A percentile compares a stretch with the other conserved stretches of the same genome.
These are phyloP conservation scores for Exserohilum rostratum DNA, from an alignment of 2,329 filamentous ascomycete genomes.

Conservation along the genomic window DNA sequence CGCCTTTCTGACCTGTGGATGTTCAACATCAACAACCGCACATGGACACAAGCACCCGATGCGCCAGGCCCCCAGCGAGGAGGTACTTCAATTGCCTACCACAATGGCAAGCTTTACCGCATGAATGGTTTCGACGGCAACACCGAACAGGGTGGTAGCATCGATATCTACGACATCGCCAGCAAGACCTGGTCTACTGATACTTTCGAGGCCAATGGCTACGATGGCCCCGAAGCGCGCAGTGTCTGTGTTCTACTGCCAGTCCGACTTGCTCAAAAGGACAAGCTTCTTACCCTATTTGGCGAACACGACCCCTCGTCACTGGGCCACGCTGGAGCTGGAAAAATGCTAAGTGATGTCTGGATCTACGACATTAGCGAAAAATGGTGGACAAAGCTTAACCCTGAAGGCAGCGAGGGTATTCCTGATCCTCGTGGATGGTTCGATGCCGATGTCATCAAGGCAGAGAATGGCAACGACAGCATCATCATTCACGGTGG, in stretches of 20 bases:
- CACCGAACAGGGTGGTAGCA: conserved; percentile 69
- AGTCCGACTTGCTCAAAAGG: conserved; percentile 44
- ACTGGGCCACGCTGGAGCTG: conserved; percentile 61
- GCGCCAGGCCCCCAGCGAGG: conserved; percentile 72
- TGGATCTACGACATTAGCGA: conserved; percentile 55
- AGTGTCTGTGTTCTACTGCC: conserved; percentile 59
- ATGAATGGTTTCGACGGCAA: conserved; percentile 81
- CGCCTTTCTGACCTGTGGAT: conserved; percentile 76
- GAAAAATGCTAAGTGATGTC: conserved; percentile 61
- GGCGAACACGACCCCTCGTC: conserved; percentile 61
- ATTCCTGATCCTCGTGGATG: conserved; percentile 56
- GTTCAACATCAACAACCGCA: conserved; percentile 68
- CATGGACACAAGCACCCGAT: conserved; percentile 71
- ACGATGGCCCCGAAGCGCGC: conserved; percentile 54
- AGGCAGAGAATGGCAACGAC: conserved; percentile 36
- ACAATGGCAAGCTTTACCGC: conserved; percentile 70
- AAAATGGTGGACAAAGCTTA: conserved; percentile 43
- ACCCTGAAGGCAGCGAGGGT: conserved; percentile 28
- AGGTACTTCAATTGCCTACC: conserved; percentile 70
- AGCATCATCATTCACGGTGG: conserved; percentile 58
- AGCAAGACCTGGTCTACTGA: conserved; percentile 51
- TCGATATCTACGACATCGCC: conserved; percentile 65
- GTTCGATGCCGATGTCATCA: conserved; percentile 59
- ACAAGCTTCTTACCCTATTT: conserved; percentile 58
- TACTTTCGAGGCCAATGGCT: conserved; percentile 51